Evolutionary conservation across 495 filamentous ascomycete species (phyloP).

Genomic region (Penicillium roqueforti): DNA sequence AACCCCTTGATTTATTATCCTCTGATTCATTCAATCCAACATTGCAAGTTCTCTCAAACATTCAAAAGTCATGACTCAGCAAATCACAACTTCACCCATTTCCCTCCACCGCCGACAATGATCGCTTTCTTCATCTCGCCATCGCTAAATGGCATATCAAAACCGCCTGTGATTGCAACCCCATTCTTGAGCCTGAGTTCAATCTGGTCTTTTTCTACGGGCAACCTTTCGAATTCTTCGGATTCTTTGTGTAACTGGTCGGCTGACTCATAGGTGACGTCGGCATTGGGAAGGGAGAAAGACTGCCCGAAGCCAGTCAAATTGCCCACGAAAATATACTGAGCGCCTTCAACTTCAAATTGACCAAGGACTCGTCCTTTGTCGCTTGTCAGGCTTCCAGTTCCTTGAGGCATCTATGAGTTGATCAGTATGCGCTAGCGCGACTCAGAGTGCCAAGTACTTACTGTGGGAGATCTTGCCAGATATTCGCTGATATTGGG

Average conservation of each 20-base stretch:
- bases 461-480: not conserved
- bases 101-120: not conserved
- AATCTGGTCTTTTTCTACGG: conserved; percentile 8
- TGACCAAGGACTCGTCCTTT: conserved; percentile 10
- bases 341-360: conserved; percentile 12
- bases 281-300: conserved; percentile 7
- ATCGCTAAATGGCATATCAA: conserved; percentile 11
- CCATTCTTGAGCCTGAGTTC: conserved; percentile 7
- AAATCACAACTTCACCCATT: conserved; percentile 8
- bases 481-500: not conserved
- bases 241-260: conserved; percentile 3
- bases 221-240: conserved; percentile 4
- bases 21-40: too few species aligned
- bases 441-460: not conserved
- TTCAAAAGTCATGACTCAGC: not conserved
- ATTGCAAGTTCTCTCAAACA: not conserved
- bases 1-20: not conserved
- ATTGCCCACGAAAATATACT: conserved; percentile 10
- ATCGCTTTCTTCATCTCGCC: conserved; percentile 5
- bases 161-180: conserved; percentile 5
- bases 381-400: conserved; percentile 8
- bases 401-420: conserved; percentile 10
- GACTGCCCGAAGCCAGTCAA: conserved; percentile 2
- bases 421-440: not conserved
- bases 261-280: conserved; percentile 3